Evolutionary conservation across 306 rosid genomes (phyloP).

Genomic region (Begonia loranthoides): DNA sequence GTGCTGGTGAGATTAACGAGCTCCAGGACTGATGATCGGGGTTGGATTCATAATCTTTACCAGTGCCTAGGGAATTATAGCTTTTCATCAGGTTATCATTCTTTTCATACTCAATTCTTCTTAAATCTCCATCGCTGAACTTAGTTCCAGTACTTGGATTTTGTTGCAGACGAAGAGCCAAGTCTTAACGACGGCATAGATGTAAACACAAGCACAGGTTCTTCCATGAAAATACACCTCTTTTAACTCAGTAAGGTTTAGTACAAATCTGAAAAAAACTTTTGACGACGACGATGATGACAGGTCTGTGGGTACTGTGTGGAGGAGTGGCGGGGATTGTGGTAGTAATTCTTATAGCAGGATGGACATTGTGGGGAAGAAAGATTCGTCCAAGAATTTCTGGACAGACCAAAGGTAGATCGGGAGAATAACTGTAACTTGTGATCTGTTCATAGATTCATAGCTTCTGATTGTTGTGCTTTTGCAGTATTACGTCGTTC

Average conservation of each 20-base stretch:
- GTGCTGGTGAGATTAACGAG: slow-evolving; percentile 34
- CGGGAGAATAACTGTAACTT: too few relatives aligned
- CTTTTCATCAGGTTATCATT: slow-evolving; percentile 18
- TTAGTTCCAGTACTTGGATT: too few relatives aligned
- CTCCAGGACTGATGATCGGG: slow-evolving; percentile 16
- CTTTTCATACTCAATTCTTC: background rate
- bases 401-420: background rate
- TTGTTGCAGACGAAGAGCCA: too few relatives aligned
- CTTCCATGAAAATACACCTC: too few relatives aligned
- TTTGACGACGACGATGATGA: slow-evolving; percentile 15
- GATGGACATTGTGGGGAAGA: slow-evolving; percentile 14
- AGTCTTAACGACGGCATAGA: too few relatives aligned
- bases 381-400: slow-evolving; percentile 8
- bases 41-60: slow-evolving; percentile 22
- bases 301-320: slow-evolving; percentile 19
- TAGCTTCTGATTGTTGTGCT: too few relatives aligned
- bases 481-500: slow-evolving; percentile 13
- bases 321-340: slow-evolving; percentile 20
- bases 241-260: too few relatives aligned
- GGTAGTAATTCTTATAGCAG: slow-evolving; percentile 13
- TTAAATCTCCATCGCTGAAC: too few relatives aligned
- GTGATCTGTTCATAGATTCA: too few relatives aligned
- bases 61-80: slow-evolving; percentile 29
- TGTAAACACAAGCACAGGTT: too few relatives aligned
- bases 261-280: background rate